Conservation (phyloP, 495 filamentous ascomycete genomes). For the Podospora conica region DNA sequence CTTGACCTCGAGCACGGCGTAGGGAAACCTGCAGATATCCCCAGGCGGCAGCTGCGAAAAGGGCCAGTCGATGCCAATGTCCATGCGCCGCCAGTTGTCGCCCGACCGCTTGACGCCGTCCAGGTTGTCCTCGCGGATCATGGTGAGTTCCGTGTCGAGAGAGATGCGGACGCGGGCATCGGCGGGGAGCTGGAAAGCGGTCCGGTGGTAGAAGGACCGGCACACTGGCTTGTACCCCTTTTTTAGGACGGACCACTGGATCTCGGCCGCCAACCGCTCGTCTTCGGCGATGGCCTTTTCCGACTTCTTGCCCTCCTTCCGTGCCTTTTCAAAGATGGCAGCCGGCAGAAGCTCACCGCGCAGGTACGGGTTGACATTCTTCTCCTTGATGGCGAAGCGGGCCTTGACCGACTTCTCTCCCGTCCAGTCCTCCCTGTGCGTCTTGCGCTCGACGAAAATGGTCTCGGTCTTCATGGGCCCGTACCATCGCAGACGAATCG, state of each 20-base stretch:
- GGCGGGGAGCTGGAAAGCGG: slow-evolving; percentile 93
- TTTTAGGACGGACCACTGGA: slow-evolving; percentile 87
- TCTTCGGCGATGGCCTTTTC: slow-evolving; percentile 83
- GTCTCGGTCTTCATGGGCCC: slow-evolving; percentile 91
- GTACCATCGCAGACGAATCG: slow-evolving; percentile 95
- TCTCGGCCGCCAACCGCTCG: slow-evolving; percentile 82
- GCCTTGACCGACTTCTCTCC: slow-evolving; percentile 99
- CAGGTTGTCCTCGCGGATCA: slow-evolving; percentile 91
- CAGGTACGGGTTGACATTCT: slow-evolving; percentile 88
- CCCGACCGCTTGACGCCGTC: slow-evolving; percentile 72
- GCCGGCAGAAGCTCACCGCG: slow-evolving; percentile 74
- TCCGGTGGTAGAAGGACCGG: slow-evolving; percentile 94
- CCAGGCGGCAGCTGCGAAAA: slow-evolving; percentile 81
- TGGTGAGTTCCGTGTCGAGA: slow-evolving; percentile 89
- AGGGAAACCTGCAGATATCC: slow-evolving; percentile 88
- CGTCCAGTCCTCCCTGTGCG: slow-evolving; percentile 98
- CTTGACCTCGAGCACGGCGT: slow-evolving; percentile 95
- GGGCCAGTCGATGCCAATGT: slow-evolving; percentile 94
- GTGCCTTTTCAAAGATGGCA: slow-evolving; percentile 85
- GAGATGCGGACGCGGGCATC: slow-evolving; percentile 96
- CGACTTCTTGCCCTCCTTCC: slow-evolving; percentile 89
- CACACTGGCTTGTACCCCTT: slow-evolving; percentile 78
- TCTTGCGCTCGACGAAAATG: slow-evolving; percentile 97
- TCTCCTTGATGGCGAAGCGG: slow-evolving; percentile 90
- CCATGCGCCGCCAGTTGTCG: slow-evolving; percentile 92